These are phyloP conservation scores for Penicillium sp. DNA, from an alignment of 2,329 filamentous ascomycete genomes.

Conservation along the genomic window DNA sequence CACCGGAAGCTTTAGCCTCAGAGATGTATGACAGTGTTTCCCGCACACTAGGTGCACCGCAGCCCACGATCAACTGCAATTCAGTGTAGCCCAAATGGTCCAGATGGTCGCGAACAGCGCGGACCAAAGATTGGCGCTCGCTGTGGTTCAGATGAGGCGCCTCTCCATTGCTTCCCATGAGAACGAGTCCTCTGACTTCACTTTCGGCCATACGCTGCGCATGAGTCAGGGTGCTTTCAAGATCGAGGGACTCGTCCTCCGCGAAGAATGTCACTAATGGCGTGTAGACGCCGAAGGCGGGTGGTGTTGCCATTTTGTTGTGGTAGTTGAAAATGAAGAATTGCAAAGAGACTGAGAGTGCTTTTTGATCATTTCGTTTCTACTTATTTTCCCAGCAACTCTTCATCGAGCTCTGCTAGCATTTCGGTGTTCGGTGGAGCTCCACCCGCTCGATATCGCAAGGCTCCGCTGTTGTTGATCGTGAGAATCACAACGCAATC, in stretches of 20 bases:
- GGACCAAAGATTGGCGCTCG: constrained; percentile 53
- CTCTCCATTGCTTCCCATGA: constrained; percentile 53
- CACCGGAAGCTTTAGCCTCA: constrained; percentile 66
- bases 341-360: neutral
- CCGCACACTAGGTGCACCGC: constrained; percentile 66
- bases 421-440: neutral
- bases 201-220: constrained; percentile 47
- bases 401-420: neutral
- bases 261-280: constrained; percentile 54
- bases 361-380: neutral
- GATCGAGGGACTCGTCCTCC: constrained; percentile 44
- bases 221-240: constrained; percentile 45
- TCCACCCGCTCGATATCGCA: neutral
- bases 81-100: constrained; percentile 52
- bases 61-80: constrained; percentile 70
- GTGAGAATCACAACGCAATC: neutral
- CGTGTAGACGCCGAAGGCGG: constrained; percentile 40
- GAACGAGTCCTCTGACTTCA: constrained; percentile 49
- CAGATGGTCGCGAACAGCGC: constrained; percentile 37
- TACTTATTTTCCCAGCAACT: neutral
- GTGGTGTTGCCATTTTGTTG: neutral
- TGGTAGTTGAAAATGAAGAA: neutral
- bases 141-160: constrained; percentile 53
- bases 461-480: neutral
- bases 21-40: constrained; percentile 66